Percentiles rank a stretch among this genome's conserved stretches.
Conservation (phyloP, 2,329 filamentous ascomycete genomes). For the Fusarium bulbicola region DNA sequence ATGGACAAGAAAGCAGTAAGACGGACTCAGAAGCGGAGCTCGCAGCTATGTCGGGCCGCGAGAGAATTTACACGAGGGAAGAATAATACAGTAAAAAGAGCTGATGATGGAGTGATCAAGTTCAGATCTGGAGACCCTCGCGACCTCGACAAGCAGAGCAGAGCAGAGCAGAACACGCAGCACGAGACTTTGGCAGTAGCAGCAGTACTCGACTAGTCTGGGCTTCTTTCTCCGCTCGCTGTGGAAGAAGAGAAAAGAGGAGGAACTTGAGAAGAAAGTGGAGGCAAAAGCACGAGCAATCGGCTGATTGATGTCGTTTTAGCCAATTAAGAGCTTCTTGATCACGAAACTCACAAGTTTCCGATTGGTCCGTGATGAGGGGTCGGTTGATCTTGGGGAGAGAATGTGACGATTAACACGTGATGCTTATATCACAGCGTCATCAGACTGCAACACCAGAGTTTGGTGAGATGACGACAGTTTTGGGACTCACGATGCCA, state of each 20-base stretch:
- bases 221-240: slow-evolving; percentile 27
- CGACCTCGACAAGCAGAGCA: slow-evolving; percentile 42
- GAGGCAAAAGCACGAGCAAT: slow-evolving; percentile 38
- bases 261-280: slow-evolving; percentile 22
- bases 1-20: slow-evolving; percentile 8
- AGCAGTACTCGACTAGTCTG: background rate
- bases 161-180: slow-evolving; percentile 27
- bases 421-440: slow-evolving; percentile 33
- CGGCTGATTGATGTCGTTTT: slow-evolving; percentile 36
- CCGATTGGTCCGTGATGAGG: slow-evolving; percentile 48
- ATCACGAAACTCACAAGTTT: slow-evolving; percentile 37
- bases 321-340: slow-evolving; percentile 36
- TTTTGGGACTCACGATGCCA: slow-evolving; percentile 17
- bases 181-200: slow-evolving; percentile 21
- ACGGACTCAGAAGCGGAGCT: slow-evolving; percentile 22
- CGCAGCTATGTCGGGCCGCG: slow-evolving; percentile 42
- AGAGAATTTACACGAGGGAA: slow-evolving; percentile 27
- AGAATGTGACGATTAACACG: slow-evolving; percentile 38
- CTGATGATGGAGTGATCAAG: slow-evolving; percentile 25
- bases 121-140: slow-evolving; percentile 26
- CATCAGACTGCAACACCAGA: slow-evolving; percentile 26
- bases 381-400: slow-evolving; percentile 36
- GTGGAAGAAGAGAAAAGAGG: slow-evolving; percentile 27
- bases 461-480: slow-evolving; percentile 20
- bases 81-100: background rate